Base-by-base conservation (phyloP, 2,329 filamentous ascomycete species). In the Elsinoe necatrix region DNA sequence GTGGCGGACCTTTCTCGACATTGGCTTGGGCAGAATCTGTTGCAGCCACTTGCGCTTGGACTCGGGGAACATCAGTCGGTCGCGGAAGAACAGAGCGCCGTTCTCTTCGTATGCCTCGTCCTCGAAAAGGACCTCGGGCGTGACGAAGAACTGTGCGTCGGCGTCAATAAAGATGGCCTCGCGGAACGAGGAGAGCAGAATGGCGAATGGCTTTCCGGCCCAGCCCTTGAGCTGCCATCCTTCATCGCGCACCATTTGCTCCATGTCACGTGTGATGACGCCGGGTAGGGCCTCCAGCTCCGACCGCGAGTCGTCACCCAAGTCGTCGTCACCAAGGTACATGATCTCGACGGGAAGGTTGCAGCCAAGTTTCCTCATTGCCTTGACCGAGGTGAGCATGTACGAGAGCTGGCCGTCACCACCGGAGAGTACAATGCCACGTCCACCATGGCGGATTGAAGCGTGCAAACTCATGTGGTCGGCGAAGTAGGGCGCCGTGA, bases 81-180 rank as follows among this genome's bases (percentile, higher is more conserved):
- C 74, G 56, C 70, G 68, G 69, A 77, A 76, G 65, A 76, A 76
- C 6, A 77, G 61, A 3, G 74, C 72, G 3, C 74, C 75, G 0
- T 71, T 73, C 43, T 68, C 65, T 18, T 65, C 60, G 56, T 76
- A 76, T 1, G 66, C 67, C n/a, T 67, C 66, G 48, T 76, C 71
- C 0, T 71, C 68, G 61, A 76, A 76, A n/a, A 76, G 61, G 3
- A 64, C 57, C 52, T 68, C 70, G 0, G 73, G 75, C 56, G 75
- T 70, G 14, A 67, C 64, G 59, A 77, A 70, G 63, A 76, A 76
- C 16, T 73, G 62, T 14, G 64, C 64, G 58, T 76, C 75, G 0
- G 74, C 74, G 57, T 76, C 74, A 58, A 77, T 73, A 59, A 77
- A 73, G 39, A 76, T 73, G 55, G 70, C 70, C 61, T 77, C 73